Percentiles rank a stretch among this genome's conserved stretches.
Evolutionary conservation across 257 asterid species (phyloP).

Genomic region (Primulina eburnea): DNA sequence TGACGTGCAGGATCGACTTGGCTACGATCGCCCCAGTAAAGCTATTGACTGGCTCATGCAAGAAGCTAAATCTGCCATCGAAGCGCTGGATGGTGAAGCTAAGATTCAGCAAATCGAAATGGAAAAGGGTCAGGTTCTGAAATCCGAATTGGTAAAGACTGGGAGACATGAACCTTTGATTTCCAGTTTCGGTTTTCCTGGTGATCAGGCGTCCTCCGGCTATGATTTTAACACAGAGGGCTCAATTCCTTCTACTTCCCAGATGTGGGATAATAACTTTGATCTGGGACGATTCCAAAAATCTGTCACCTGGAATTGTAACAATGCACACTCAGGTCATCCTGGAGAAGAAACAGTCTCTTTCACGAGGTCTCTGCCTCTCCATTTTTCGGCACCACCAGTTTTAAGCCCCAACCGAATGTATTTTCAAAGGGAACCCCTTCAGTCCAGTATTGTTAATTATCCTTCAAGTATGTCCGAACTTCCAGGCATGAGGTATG

Average conservation of each 20-base stretch:
- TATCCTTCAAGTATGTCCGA: constrained; percentile 23
- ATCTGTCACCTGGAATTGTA: constrained; percentile 25
- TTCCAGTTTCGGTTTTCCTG: constrained; percentile 12
- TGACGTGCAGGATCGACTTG: constrained; percentile 63
- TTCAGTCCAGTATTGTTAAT: constrained; percentile 54
- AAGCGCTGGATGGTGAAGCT: constrained; percentile 24
- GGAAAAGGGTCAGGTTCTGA: not conserved
- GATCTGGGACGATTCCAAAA: constrained; percentile 28
- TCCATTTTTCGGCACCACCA: constrained; percentile 18
- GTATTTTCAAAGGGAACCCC: constrained; percentile 66
- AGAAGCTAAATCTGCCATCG: constrained; percentile 54
- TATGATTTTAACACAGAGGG: not conserved
- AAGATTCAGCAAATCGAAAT: not conserved
- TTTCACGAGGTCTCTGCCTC: constrained; percentile 16
- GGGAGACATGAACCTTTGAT: not conserved
- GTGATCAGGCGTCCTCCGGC: constrained; percentile 11
- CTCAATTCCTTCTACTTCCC: not conserved
- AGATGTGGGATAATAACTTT: constrained; percentile 23
- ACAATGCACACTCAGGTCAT: not conserved
- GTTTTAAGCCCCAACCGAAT: constrained; percentile 22
- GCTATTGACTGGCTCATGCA: constrained; percentile 65
- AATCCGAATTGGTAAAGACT: constrained; percentile 1
- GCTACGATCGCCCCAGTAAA: constrained; percentile 57
- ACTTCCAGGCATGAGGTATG: constrained; percentile 25
- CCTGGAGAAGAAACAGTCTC: constrained; percentile 1